Evolutionary conservation across 495 filamentous ascomycete genomes (phyloP).

Genomic region (Neurospora tetraspora): DNA sequence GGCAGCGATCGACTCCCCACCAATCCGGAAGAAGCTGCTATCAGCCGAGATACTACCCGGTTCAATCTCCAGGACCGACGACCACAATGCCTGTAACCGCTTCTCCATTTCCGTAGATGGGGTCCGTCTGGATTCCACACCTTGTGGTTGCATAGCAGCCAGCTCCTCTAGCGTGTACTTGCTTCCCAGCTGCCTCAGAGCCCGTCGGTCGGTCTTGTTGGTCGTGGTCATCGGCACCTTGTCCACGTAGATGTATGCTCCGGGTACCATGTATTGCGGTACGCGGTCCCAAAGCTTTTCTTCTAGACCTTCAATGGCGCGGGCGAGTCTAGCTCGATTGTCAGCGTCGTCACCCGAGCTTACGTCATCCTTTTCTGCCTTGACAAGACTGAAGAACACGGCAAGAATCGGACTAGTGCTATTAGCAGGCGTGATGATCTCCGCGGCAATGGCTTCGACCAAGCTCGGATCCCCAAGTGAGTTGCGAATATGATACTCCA

Average conservation of each 20-base stretch:
- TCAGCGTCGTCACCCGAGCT: neutral
- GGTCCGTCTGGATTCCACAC: neutral
- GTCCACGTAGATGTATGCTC: slow-evolving; percentile 39
- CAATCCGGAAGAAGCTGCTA: slow-evolving; percentile 53
- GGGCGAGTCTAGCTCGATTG: neutral
- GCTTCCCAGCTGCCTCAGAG: neutral
- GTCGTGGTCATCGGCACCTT: slow-evolving; percentile 41
- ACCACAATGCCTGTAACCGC: slow-evolving; percentile 22
- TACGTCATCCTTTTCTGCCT: neutral
- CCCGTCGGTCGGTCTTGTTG: slow-evolving; percentile 39
- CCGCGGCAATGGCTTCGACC: neutral
- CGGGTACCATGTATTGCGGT: slow-evolving; percentile 44
- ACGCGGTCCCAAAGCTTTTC: neutral
- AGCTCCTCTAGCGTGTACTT: neutral
- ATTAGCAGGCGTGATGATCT: neutral
- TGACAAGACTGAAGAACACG: slow-evolving; percentile 3
- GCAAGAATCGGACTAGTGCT: neutral
- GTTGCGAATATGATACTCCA: slow-evolving; percentile 41
- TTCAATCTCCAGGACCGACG: slow-evolving; percentile 14
- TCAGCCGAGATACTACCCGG: slow-evolving; percentile 34
- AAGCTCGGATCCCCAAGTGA: neutral
- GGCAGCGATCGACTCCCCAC: slow-evolving; percentile 60
- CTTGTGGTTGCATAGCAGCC: neutral
- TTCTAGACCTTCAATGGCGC: neutral
- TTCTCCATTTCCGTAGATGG: slow-evolving; percentile 16